Evolutionary conservation across 2,329 filamentous ascomycete genomes (phyloP), one percentile per base, ranked within the genome.

Genomic region (Ophiocordyceps camponoti-floridani): DNA sequence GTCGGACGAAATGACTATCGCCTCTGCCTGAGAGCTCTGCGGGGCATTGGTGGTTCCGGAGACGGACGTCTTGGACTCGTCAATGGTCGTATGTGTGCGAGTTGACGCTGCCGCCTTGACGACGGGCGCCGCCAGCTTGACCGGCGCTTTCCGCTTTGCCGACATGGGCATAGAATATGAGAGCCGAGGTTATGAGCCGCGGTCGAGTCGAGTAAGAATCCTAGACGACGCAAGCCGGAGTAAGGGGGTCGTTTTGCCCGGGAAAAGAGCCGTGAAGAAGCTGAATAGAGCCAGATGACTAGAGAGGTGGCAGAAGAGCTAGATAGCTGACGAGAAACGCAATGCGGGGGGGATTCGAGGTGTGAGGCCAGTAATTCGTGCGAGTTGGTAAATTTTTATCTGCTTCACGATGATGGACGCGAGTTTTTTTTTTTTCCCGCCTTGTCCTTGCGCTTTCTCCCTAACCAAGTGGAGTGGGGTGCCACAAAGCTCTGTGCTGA

Each of bases 1-100:
- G 53, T 75, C 74, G 48, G 73, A 77, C 4, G 73, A 75, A 43
- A 79, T 75, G 47, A 75, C 71, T 56, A 76, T 72, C 43, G 68
- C 59, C 46, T 70, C 66, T 45, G 57, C 53, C 43, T 56, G 58
- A 43, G 60, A 57, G 45, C 59, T 55, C 43, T 62, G 60, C 38
- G 65, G 55, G 40, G 59, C 56, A 26, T 64, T 63, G 40, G 65
- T 55, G 7, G 35, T 16, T 43, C 56, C 60, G 16, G 70, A 66
- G 26, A 80, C 71, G 28, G 72, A 62, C 13, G 75, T 65, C 52
- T 65, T 69, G n/a, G 69, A 67, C 56, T 81, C 75, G 58, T 79
- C 71, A 48, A 80, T 68, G 46, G 63, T 67, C 40, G 63, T 59
- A 54, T 69, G 75, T 42, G 63, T 60, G 3, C 66, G 54, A 16